A percentile compares a stretch with the other conserved stretches of the same genome.
Conservation (phyloP, 2,329 filamentous ascomycete genomes). For the Colletotrichum filicis region DNA sequence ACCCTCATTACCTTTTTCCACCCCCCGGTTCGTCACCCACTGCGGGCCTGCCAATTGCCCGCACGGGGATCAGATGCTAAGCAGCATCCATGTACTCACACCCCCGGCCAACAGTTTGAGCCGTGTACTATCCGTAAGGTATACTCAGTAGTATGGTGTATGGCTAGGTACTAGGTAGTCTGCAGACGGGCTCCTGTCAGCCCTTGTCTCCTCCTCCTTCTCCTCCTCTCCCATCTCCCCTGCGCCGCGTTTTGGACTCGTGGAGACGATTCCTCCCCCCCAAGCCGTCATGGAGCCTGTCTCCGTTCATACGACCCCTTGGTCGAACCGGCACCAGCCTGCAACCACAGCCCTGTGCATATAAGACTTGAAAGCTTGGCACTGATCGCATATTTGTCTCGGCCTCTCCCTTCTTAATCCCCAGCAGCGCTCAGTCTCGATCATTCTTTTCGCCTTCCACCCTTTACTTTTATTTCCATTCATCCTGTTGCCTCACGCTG, state of each 20-base stretch:
- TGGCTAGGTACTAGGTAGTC: neutral
- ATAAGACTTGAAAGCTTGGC: conserved; percentile 54
- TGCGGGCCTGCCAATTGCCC: conserved; percentile 1
- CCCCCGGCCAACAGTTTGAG: conserved; percentile 21
- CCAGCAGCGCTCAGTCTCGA: conserved; percentile 34
- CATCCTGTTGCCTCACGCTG: conserved; percentile 52
- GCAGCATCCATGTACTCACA: conserved; percentile 12
- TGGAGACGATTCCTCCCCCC: conserved; percentile 46
- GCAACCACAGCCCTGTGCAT: conserved; percentile 45
- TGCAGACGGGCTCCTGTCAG: conserved; percentile 38
- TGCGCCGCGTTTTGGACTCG: conserved; percentile 53
- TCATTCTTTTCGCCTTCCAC: conserved; percentile 42
- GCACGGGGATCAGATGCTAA: conserved; percentile 30
- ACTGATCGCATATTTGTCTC: conserved; percentile 45
- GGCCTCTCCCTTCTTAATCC: conserved; percentile 40
- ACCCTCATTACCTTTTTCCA: neutral
- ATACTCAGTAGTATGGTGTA: neutral
- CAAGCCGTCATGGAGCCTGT: conserved; percentile 37
- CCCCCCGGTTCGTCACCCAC: conserved; percentile 7
- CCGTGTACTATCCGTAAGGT: neutral
- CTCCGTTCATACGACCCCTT: conserved; percentile 36
- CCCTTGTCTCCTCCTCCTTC: conserved; percentile 23
- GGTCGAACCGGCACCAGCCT: conserved; percentile 30
- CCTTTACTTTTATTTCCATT: conserved; percentile 37
- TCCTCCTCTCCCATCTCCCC: conserved; percentile 41